A percentile compares a stretch with the other conserved stretches of the same genome.
Conservation (phyloP, 345 rosid species). For the Pistacia vera region DNA sequence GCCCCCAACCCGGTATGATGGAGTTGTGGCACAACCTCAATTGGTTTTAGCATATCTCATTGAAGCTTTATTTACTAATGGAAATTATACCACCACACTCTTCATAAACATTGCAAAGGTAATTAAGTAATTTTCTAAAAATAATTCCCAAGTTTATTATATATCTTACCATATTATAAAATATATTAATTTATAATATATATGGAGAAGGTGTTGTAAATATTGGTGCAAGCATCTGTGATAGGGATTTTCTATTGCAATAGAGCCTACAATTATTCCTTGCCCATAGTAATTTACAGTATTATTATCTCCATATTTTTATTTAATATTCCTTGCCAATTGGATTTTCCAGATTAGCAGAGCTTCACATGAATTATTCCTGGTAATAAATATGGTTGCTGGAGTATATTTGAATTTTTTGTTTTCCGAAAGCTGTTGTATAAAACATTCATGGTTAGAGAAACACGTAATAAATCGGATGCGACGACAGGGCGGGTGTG, state of each 20-base stretch:
- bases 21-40: constrained; percentile 93
- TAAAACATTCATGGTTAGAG: too few species aligned
- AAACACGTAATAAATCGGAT: too few species aligned
- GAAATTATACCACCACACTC: constrained; percentile 67
- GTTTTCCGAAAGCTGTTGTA: too few species aligned
- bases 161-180: too few species aligned
- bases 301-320: background rate
- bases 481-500: too few species aligned
- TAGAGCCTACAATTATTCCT: constrained; percentile 50
- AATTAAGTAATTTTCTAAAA: background rate
- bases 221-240: constrained; percentile 54
- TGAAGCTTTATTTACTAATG: constrained; percentile 73
- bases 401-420: too few species aligned
- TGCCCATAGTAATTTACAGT: constrained; percentile 26
- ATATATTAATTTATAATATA: background rate
- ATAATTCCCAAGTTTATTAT: too few species aligned
- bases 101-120: constrained; percentile 89
- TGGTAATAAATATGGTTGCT: background rate
- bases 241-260: constrained; percentile 44
- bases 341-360: too few species aligned
- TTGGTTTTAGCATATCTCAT: constrained; percentile 72
- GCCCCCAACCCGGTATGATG: constrained; percentile 51
- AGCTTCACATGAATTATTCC: too few species aligned
- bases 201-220: constrained; percentile 59
- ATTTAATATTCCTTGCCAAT: background rate